A percentile compares a stretch with the other conserved stretches of the same genome.
phyloP scores from a whole-genome alignment of 192 early-diverging fungal species.

The Backusella parvicylindrica region DNA sequence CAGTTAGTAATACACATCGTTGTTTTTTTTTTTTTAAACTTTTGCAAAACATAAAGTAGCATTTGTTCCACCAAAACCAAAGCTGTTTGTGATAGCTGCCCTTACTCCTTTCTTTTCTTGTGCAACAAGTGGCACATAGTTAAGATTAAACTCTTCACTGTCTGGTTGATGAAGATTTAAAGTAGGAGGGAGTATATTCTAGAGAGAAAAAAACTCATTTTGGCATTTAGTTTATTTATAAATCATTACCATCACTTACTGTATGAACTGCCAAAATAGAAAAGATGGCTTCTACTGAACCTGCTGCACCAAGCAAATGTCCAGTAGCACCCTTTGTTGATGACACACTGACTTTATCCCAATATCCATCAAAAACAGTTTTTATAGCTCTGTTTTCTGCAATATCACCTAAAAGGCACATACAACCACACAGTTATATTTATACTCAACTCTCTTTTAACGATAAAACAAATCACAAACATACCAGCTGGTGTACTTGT shows the following conservation, averaged over 20 bases:
- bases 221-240: neutral
- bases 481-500: constrained; percentile 79
- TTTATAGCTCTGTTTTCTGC: constrained; percentile 87
- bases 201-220: neutral
- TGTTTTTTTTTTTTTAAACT: constrained; percentile 22
- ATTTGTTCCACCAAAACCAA: constrained; percentile 91
- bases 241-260: constrained; percentile 29
- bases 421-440: constrained; percentile 9
- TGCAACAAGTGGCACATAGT: constrained; percentile 77
- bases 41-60: constrained; percentile 67
- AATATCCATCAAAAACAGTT: constrained; percentile 60
- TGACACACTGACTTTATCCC: constrained; percentile 63
- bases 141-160: constrained; percentile 67
- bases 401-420: constrained; percentile 69
- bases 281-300: constrained; percentile 91
- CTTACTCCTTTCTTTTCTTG: constrained; percentile 51
- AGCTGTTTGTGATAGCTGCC: constrained; percentile 81
- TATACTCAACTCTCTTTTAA: neutral
- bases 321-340: constrained; percentile 92
- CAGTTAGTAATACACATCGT: neutral
- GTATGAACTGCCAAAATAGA: constrained; percentile 73
- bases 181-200: constrained; percentile 80
- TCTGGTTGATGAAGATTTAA: constrained; percentile 71
- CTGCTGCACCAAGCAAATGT: constrained; percentile 94
- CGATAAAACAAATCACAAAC: neutral